These are phyloP conservation scores for Ophiostoma quercus DNA, from an alignment of 2,329 filamentous ascomycete species.

Conservation along the genomic window DNA sequence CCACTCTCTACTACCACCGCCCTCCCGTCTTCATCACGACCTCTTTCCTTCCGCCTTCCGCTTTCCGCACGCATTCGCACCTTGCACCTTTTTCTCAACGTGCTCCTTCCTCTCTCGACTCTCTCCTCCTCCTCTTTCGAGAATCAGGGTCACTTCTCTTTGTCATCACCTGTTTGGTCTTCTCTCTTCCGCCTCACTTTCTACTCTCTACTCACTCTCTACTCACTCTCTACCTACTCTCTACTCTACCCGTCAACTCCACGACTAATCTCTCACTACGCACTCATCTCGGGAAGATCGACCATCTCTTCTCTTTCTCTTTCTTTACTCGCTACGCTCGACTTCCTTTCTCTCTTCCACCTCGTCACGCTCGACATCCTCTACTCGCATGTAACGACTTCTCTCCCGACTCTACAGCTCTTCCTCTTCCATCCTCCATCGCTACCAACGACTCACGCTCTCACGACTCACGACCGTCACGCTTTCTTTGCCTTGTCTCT, in stretches of 20 bases:
- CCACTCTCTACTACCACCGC: neutral
- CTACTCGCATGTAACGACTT: constrained; percentile 5
- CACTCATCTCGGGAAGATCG: neutral
- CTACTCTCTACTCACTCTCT: constrained; percentile 12
- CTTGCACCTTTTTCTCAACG: constrained; percentile 9
- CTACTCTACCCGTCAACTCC: constrained; percentile 11
- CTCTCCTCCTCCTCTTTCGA: neutral
- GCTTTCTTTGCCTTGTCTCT: neutral
- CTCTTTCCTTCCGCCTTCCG: constrained; percentile 14
- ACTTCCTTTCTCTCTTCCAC: neutral
- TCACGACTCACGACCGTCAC: neutral
- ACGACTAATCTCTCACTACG: neutral
- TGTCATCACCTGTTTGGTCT: neutral
- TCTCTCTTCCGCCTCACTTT: neutral
- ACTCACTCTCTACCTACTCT: neutral
- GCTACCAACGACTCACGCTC: neutral
- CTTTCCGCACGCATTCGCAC: constrained; percentile 14
- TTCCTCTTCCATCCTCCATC: neutral
- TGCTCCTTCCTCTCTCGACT: constrained; percentile 9
- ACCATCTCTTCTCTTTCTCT: neutral
- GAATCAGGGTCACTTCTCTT: neutral
- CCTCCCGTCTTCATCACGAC: constrained; percentile 17
- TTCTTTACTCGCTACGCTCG: neutral
- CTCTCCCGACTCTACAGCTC: constrained; percentile 6
- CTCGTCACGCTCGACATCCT: neutral